Evolutionary conservation across 139 green algal species (phyloP).

Genomic region (Chlamydomonas sp.): DNA sequence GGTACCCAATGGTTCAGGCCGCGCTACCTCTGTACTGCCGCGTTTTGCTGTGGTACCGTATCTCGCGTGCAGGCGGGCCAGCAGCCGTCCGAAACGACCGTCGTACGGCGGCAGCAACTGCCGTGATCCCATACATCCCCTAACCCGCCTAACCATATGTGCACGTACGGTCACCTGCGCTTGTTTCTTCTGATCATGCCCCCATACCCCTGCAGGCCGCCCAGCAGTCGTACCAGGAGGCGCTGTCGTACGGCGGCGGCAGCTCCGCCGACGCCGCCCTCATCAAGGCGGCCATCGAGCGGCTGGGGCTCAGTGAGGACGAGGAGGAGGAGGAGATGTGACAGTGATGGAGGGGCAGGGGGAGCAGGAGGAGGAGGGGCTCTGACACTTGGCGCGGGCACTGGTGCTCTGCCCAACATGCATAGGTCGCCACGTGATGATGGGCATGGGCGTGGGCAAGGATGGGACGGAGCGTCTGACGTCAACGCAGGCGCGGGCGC

Average conservation of each 20-base stretch:
- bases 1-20: too few species aligned
- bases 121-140: not conserved
- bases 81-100: not conserved
- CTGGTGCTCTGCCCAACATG: too few species aligned
- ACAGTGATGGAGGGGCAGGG: not conserved
- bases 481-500: too few species aligned
- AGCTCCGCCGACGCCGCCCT: conserved; percentile 76
- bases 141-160: not conserved
- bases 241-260: conserved; percentile 79
- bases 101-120: not conserved
- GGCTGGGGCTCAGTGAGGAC: conserved; percentile 76
- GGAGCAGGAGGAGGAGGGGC: too few species aligned
- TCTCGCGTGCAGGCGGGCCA: too few species aligned
- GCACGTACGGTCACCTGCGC: not conserved
- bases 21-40: too few species aligned
- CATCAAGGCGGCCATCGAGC: conserved; percentile 93
- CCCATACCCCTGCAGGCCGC: conserved; percentile 2
- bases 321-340: conserved; percentile 82
- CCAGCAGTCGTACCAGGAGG: conserved; percentile 63
- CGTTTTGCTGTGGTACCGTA: too few species aligned
- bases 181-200: not conserved
- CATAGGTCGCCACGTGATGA: too few species aligned
- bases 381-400: not conserved
- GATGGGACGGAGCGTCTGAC: too few species aligned
- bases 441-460: too few species aligned